Conservation (phyloP, 1,139 yeast species). For the Lodderomyces parapsilosis region DNA sequence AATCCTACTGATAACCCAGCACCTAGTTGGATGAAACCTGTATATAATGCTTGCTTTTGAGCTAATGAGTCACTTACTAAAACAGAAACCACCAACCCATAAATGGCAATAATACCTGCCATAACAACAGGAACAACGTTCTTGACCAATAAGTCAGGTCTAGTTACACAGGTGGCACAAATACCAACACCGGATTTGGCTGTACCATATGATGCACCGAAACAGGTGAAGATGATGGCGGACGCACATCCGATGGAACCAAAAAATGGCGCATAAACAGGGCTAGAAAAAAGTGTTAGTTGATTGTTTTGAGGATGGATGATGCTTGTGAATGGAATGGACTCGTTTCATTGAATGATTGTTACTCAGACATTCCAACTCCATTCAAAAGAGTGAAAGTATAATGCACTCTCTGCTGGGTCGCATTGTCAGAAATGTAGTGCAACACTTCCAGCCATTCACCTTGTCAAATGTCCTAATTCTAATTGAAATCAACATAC, state of each 20-base stretch:
- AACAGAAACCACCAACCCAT: slow-evolving; percentile 96
- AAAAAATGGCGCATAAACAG: slow-evolving; percentile 88
- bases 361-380: too few relatives aligned
- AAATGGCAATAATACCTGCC: slow-evolving; percentile 99
- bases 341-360: background rate
- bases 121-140: slow-evolving; percentile 95
- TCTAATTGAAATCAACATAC: slow-evolving; percentile 32
- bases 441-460: background rate
- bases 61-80: slow-evolving; percentile 87
- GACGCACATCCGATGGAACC: slow-evolving; percentile 99
- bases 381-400: too few relatives aligned
- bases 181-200: slow-evolving; percentile 99
- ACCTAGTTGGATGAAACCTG: slow-evolving; percentile 97
- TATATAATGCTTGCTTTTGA: slow-evolving; percentile 80
- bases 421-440: too few relatives aligned
- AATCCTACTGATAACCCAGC: slow-evolving; percentile 98
- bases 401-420: too few relatives aligned
- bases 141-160: slow-evolving; percentile 92
- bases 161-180: slow-evolving; percentile 95
- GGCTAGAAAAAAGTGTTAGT: slow-evolving; percentile 36
- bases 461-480: background rate
- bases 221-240: slow-evolving; percentile 96
- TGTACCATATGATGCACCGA: slow-evolving; percentile 99
- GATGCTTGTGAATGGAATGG: background rate
- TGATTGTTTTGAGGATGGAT: background rate